Evolutionary conservation across 2,329 filamentous ascomycete species (phyloP), one percentile per base, ranked within the genome.

Genomic region (Hirsutella thompsonii): DNA sequence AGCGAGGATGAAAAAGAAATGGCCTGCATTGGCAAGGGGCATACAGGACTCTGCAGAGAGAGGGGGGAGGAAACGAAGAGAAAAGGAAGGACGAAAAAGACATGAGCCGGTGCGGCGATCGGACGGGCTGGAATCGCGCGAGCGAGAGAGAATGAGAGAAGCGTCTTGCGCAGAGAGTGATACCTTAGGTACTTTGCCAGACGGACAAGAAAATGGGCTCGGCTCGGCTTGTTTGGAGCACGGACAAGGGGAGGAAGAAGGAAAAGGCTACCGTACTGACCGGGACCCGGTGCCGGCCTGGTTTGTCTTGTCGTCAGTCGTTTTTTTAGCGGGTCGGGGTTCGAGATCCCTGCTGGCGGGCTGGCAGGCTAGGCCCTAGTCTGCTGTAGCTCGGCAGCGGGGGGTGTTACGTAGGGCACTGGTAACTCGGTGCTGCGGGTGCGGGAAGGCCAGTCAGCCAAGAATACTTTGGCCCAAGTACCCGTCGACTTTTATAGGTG

Each of bases 211-310:
- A 39, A 18, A 28, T n/a, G 33, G 26, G 32, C 34, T 37, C 33
- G 32, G 32, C 32, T 38, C 32, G 37, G 37, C 37, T 18, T 38
- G 37, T 38, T 37, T 39, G 34, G 37, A 42, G 37, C 41, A 42
- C 41, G 34, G 41, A 42, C 41, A 42, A 42, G 37, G 41, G 33
- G n/a, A 33, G 32, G 34, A 34, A 20, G 34, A 36, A 28, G 23
- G 39, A 33, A 28, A 23, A 37, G 21, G 36, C n/a, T 20, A n/a
- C 36, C 34, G 8, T 23, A 37, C 26, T 28, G 37, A 32, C 37
- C 37, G 37, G 37, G 29, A 20, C 23, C 37, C 37, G 37, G 28
- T 32, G 37, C 37, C 26, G 37, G 37, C 23, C 32, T 34, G 13
- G 13, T 34, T 14, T 18, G 11, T 41, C 37, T 36, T 39, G 41